phyloP scores from a whole-genome alignment of 768 basidiomycete species.

The Fistulinella prunicolor region DNA sequence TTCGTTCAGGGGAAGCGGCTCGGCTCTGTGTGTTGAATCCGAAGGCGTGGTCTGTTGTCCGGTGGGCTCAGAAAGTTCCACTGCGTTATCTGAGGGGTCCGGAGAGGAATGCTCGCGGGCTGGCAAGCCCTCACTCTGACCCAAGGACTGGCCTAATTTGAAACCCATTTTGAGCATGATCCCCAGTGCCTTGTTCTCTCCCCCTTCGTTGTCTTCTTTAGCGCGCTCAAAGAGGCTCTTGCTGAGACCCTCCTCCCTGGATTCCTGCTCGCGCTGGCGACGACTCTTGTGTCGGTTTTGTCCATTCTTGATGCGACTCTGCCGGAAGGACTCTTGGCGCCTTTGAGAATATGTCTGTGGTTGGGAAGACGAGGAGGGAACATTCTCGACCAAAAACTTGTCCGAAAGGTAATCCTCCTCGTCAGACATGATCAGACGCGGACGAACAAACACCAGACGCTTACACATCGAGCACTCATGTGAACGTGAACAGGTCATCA shows the following conservation, averaged over 20 bases:
- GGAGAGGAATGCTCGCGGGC: constrained; percentile 3
- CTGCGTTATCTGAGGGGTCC: not conserved
- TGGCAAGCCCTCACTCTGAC: constrained; percentile 34
- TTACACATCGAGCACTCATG: not conserved
- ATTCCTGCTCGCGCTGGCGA: constrained; percentile 64
- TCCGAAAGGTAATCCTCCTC: constrained; percentile 87
- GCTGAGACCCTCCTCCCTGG: constrained; percentile 73
- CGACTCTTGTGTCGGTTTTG: constrained; percentile 62
- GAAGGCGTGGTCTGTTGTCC: constrained; percentile 1
- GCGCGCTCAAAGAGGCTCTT: constrained; percentile 81
- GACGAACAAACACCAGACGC: constrained; percentile 22
- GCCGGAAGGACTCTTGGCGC: constrained; percentile 62
- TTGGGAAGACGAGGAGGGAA: constrained; percentile 30
- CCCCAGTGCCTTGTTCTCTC: constrained; percentile 70
- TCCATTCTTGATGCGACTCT: constrained; percentile 61
- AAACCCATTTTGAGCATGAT: constrained; percentile 98
- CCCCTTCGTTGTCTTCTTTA: constrained; percentile 49
- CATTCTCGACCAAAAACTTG: constrained; percentile 64
- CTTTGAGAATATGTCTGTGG: constrained; percentile 68
- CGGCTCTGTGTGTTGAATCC: constrained; percentile 44
- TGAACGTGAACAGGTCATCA: constrained; percentile 27
- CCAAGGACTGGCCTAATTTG: constrained; percentile 78
- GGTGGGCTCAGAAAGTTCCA: constrained; percentile 3
- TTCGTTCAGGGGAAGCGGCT: constrained; percentile 74
- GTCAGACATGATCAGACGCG: constrained; percentile 50